Evolutionary conservation across 345 rosid genomes (phyloP).

Genomic region (Carallia pectinifolia): DNA sequence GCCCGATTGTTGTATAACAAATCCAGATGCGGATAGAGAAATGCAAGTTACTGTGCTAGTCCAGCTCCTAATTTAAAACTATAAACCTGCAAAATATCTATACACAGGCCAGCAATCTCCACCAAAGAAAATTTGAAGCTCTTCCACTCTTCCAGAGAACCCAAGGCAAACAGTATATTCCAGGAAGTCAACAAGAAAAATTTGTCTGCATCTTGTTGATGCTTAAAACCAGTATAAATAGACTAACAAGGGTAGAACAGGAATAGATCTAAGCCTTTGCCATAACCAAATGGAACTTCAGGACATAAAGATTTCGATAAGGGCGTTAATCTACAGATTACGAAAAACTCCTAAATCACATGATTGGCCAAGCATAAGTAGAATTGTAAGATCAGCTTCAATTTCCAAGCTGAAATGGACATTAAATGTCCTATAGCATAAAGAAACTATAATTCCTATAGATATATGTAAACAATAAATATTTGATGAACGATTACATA

Average conservation of each 20-base stretch:
- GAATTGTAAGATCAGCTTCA: not conserved
- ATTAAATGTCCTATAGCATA: not conserved
- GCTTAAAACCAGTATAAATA: slow-evolving; percentile 21
- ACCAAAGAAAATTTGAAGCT: slow-evolving; percentile 11
- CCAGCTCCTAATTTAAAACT: slow-evolving; percentile 22
- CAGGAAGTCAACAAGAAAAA: slow-evolving; percentile 20
- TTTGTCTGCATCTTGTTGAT: slow-evolving; percentile 31
- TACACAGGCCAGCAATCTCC: slow-evolving; percentile 11
- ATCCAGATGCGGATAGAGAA: slow-evolving; percentile 9
- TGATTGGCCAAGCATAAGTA: not conserved
- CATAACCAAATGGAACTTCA: slow-evolving; percentile 2
- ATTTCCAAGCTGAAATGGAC: not conserved
- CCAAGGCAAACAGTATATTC: slow-evolving; percentile 21
- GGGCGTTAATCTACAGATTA: not conserved
- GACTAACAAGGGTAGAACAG: too few relatives aligned
- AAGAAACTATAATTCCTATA: not conserved
- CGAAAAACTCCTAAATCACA: too few relatives aligned
- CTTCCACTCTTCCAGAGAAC: slow-evolving; percentile 22
- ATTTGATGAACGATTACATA: not conserved
- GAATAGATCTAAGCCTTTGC: too few relatives aligned
- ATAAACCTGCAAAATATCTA: slow-evolving; percentile 17
- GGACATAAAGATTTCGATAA: slow-evolving; percentile 1
- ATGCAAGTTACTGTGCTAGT: slow-evolving; percentile 10
- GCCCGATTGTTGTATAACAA: not conserved
- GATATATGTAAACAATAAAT: not conserved